A percentile compares a stretch with the other conserved stretches of the same genome.
These are phyloP conservation scores for Piloderma croceum DNA, from an alignment of 768 basidiomycete genomes.

Conservation along the genomic window DNA sequence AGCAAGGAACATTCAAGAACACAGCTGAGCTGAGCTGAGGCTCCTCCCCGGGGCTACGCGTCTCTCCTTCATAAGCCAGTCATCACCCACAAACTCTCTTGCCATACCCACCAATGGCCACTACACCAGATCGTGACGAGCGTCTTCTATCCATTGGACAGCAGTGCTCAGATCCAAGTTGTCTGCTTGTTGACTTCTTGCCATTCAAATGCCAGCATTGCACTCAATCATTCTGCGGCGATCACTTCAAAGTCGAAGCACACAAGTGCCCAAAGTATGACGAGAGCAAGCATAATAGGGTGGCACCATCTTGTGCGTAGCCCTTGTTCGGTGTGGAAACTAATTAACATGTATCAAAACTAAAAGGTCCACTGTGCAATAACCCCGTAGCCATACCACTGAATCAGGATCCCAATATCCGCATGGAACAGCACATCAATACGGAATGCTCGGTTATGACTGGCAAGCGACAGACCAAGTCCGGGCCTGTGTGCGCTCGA, in stretches of 20 bases:
- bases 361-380: slow-evolving; percentile 69
- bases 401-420: slow-evolving; percentile 73
- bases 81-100: no score
- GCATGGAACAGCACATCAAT: slow-evolving; percentile 73
- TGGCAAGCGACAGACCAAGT: slow-evolving; percentile 36
- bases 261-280: slow-evolving; percentile 72
- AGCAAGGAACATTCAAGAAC: no score
- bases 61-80: no score
- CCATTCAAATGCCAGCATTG: slow-evolving; percentile 88
- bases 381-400: slow-evolving; percentile 68
- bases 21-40: no score
- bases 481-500: slow-evolving; percentile 54
- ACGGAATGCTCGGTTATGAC: slow-evolving; percentile 65
- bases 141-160: slow-evolving; percentile 63
- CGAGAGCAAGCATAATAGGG: slow-evolving; percentile 61
- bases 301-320: slow-evolving; percentile 71
- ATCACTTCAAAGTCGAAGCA: slow-evolving; percentile 66
- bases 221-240: slow-evolving; percentile 61
- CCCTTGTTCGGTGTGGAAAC: neutral
- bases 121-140: slow-evolving; percentile 43
- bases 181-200: slow-evolving; percentile 74
- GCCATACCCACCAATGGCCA: no score
- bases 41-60: no score
- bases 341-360: slow-evolving; percentile 2
- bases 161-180: slow-evolving; percentile 63